A percentile compares a stretch with the other conserved stretches of the same genome.
Evolutionary conservation across 225 moss, liverwort and hornwort genomes (phyloP).

Genomic region (Physcomitrium patens): DNA sequence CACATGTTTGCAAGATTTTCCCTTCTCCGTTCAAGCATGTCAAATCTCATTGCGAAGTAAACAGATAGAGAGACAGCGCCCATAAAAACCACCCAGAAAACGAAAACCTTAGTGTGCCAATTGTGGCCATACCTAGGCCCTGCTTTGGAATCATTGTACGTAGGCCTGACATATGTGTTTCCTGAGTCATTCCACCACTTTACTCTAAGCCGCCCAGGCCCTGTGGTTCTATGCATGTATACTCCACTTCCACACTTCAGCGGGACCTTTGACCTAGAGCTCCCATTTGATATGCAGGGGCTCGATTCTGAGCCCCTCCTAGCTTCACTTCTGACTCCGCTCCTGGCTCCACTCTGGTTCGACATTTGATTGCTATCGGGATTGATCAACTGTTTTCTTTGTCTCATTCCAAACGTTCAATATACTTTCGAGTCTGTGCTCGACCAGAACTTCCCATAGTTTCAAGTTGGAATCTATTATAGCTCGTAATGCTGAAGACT

Average conservation of each 20-base stretch:
- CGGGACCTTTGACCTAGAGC: conserved; percentile 60
- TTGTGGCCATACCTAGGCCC: conserved; percentile 47
- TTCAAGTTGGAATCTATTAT: conserved; percentile 5
- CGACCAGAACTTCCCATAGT: conserved; percentile 37
- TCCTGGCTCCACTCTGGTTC: conserved; percentile 54
- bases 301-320: conserved; percentile 63
- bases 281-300: conserved; percentile 66
- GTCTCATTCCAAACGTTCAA: conserved; percentile 46
- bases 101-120: conserved; percentile 67
- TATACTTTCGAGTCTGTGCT: conserved; percentile 20
- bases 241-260: conserved; percentile 58
- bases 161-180: conserved; percentile 43
- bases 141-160: conserved; percentile 42
- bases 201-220: conserved; percentile 56
- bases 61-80: conserved; percentile 56
- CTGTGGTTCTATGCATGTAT: conserved; percentile 54
- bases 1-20: conserved; percentile 69
- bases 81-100: conserved; percentile 46
- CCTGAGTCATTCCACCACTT: conserved; percentile 65
- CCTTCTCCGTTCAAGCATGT: conserved; percentile 48
- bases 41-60: conserved; percentile 53
- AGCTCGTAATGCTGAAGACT: conserved; percentile 19
- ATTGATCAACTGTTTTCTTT: conserved; percentile 33
- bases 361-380: conserved; percentile 45
- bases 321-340: conserved; percentile 59